Evolutionary conservation across 1,284 basidiomycete genomes (phyloP), one percentile per base, ranked within the genome.

Genomic region (Exobasidium rhododendri): DNA sequence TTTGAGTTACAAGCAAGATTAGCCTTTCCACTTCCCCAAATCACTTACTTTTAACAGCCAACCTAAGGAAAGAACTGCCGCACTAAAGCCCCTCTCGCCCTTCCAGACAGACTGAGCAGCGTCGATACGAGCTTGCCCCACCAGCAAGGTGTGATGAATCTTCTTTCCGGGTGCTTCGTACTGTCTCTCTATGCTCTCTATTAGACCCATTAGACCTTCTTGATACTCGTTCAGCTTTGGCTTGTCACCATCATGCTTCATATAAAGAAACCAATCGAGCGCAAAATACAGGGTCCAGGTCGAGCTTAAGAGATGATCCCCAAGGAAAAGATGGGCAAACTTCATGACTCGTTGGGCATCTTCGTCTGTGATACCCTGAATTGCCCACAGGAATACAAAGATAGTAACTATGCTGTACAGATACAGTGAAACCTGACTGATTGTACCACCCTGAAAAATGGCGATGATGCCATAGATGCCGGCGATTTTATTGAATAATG

Each of bases 391-490:
- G 32, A 94, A 85, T 0, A 87, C 88, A 28, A 88, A 84, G 56
- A 98, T 86, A 29, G 88, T 91, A 17, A 88, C 81, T 58, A 90
- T 87, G 11, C 92, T 96, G 83, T 99, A 99, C 43, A 93, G 84
- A 81, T 98, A 98, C 32, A 80, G 65, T 4, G 69, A 71, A 63
- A 97, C 84, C 82, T 99, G 94, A 0, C 90, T 87, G 70, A 93
- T 88, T 6, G 91, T 89, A 24, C 92, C 92, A 43, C 91, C 91
- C 1, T 88, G 89, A 69, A 94, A 83, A 66, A 94, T 85, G 14
- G 93, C 92, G 56, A 98, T 88, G 67, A 99, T 86, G 58, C 94
- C 94, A 80, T 97, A 99, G 17, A 97, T 86, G 61, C 94, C 94
- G 14, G 94, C 94, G 58, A 94, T 94, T 83, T 99, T 99, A 85